Percentiles rank a stretch among this genome's conserved stretches.
Conservation (phyloP, 1,284 basidiomycete species). For the Cutaneotrichosporon dermatis region DNA sequence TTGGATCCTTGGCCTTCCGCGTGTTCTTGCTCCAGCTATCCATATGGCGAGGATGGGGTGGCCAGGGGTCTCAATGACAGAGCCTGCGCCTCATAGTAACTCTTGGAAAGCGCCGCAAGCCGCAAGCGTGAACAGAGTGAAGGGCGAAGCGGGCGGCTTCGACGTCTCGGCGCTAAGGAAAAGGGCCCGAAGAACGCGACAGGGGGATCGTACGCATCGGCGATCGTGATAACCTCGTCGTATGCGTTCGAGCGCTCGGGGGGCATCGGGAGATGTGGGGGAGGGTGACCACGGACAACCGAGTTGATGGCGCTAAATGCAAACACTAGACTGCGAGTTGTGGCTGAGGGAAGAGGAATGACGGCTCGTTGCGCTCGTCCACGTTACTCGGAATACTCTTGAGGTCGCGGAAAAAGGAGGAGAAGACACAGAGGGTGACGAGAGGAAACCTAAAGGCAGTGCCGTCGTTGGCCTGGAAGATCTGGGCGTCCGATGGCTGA, state of each 20-base stretch:
- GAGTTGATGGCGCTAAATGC: neutral
- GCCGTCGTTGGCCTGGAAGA: conserved; percentile 6
- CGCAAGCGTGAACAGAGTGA: neutral
- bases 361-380: neutral
- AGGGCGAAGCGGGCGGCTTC: neutral
- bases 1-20: neutral
- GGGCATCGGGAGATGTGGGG: neutral
- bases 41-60: neutral
- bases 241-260: neutral
- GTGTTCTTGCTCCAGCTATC: neutral
- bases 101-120: neutral
- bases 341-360: conserved; percentile 2
- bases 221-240: neutral
- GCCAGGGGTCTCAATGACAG: neutral
- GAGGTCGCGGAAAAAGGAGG: conserved; percentile 6
- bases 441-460: neutral
- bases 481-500: neutral
- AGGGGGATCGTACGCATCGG: conserved; percentile 4
- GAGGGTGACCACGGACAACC: neutral
- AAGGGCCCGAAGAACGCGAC: neutral
- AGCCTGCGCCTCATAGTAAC: neutral
- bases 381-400: neutral
- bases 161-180: neutral
- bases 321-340: neutral
- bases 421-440: neutral